Base-by-base conservation (phyloP, 2,329 filamentous ascomycete genomes). In the Ilyonectria robusta region DNA sequence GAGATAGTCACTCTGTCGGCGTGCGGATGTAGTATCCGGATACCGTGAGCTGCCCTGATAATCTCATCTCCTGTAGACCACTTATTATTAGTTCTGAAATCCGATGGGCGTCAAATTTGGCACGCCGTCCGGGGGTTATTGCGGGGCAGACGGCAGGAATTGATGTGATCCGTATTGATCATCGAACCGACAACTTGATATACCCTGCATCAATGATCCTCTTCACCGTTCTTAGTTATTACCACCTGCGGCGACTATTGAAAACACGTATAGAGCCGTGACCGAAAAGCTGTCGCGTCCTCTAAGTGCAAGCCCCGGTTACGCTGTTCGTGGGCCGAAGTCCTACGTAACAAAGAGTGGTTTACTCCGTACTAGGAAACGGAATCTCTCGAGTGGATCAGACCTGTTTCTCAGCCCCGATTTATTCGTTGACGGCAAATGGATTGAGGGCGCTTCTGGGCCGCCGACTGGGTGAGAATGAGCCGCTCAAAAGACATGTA, bases 381-480 rank as follows among this genome's bases (percentile, higher is more conserved):
- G 59, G 50, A 74, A 72, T 56, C 46, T 21, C 50, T 56, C 23
- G n/a, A 62, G 72, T 75, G 72, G 72, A 74, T 70, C 69, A 71
- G 42, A 62, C 50, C n/a, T 62, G 57, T 65, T 42, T 62, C 53
- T 69, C 44, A 58, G 50, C 59, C 62, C 61, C 65, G 50, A 35
- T 23, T 53, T 46, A 57, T 63, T 44, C 51, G 67, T 37, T 11
- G 40, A 65, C 42, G 54, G 19, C 48, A 26, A 68, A 70, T 61
- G 58, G 63, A 31, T 51, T 19, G 63, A 42, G 42, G 35, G 50
- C 44, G 44, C 33, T 51, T 21, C 47, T 56, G 31, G 21, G 55
- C 50, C 31, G 56, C 42, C 46, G 19, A n/a, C 50, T 29, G 21
- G 17, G 26, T 23, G 51, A 40, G 26, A 40, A 42, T 15, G 44